Evolutionary conservation across 139 green algal species (phyloP), one percentile per base, ranked within the genome.

Genomic region (Chlamydomonas incerta): DNA sequence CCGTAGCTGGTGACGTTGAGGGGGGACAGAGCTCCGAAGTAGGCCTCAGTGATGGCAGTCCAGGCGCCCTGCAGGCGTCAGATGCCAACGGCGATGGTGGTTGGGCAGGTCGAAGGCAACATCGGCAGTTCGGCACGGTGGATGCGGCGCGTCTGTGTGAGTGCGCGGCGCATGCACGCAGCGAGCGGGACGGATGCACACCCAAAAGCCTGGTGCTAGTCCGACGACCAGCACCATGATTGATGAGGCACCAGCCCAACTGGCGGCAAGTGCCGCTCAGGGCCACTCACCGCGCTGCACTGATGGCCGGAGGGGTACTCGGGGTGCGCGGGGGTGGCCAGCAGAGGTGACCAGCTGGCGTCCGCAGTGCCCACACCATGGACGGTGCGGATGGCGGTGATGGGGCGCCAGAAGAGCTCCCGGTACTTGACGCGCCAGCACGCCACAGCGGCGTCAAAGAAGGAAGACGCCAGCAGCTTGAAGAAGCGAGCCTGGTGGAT

Each of bases 291-390:
- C 60, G 60, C 60, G 60, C 23, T 31, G 52, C 35, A 57, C 63
- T 74, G 69, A 77, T 91, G 87, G 63, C 87, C 82, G 46, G 71
- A 85, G 46, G 83, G 72, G 72, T 86, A 88, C 88, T 91, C 88
- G 26, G 88, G 88, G 83, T 91, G 82, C 41, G 79, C 29, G n/a
- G 88, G 88, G 21, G 88, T 91, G 66, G 46, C 11, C 9, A 91
- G 71, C n/a, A 85, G 29, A 17, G 88, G 83, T 1, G 26, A 62
- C 88, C 83, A 91, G 63, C 3, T 80, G 41, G 83, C 50, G 83
- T 89, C 72, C 10, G 63, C 23, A n/a, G 18, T 31, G 13, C 24
- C 6, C 15, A 33, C 41, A 71, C 71, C 76, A 35, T 91, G 82
- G n/a, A 34, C 24, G 33, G 31, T 69, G 63, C 80, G 74, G 80